Percentiles rank a stretch among this genome's conserved stretches.
These are phyloP conservation scores for Vigna trinervia DNA, from an alignment of 306 rosid genomes.

Conservation along the genomic window DNA sequence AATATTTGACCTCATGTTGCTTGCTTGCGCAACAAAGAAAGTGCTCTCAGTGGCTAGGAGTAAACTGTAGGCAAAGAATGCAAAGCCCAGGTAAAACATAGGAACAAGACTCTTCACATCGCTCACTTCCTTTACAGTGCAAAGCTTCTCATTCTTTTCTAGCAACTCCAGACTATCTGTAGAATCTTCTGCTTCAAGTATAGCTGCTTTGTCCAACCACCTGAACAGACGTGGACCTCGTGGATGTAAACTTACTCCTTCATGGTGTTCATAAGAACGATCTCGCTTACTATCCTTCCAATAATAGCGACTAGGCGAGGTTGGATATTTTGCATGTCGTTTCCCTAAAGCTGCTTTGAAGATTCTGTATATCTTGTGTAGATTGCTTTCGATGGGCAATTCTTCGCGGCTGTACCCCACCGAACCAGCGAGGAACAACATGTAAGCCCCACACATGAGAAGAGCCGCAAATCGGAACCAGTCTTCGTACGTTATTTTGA, in stretches of 20 bases:
- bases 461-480: background rate
- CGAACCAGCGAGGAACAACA: conserved; percentile 21
- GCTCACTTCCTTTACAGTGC: background rate
- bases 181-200: background rate
- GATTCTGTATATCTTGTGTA: background rate
- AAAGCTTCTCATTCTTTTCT: background rate
- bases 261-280: background rate
- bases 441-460: background rate
- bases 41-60: background rate
- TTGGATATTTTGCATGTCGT: background rate
- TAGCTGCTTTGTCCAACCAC: conserved; percentile 15
- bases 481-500: accelerated
- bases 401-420: background rate
- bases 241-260: background rate
- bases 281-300: background rate
- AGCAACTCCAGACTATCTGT: background rate
- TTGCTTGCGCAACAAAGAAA: conserved; percentile 24
- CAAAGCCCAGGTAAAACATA: background rate
- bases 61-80: background rate
- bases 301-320: background rate
- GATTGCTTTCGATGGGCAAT: background rate
- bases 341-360: conserved; percentile 1
- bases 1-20: background rate
- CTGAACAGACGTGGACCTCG: background rate
- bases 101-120: conserved; percentile 26